Conservation (phyloP, 345 rosid species). For the Tarenaya hassleriana region DNA sequence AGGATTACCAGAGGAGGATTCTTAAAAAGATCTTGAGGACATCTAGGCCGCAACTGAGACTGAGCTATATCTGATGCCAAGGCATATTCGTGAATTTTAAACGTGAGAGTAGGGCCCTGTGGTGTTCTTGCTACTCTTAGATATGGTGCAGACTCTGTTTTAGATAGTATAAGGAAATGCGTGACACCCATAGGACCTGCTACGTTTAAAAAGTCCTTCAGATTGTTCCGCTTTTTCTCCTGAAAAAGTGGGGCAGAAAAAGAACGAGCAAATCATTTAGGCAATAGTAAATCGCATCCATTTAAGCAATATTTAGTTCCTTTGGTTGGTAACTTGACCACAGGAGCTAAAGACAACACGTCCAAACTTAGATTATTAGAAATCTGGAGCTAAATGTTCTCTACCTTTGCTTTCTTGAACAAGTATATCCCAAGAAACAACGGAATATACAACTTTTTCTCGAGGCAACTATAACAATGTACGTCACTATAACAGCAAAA, state of each 20-base stretch:
- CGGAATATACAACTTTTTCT: too few species aligned
- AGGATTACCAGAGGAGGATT: constrained; percentile 70
- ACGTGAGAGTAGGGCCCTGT: constrained; percentile 88
- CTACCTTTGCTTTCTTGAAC: too few species aligned
- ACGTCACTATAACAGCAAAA: too few species aligned
- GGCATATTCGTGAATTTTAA: constrained; percentile 71
- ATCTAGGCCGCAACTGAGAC: constrained; percentile 82
- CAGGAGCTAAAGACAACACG: too few species aligned
- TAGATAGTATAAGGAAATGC: constrained; percentile 77
- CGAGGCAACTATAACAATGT: too few species aligned
- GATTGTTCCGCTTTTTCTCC: constrained; percentile 86
- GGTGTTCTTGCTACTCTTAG: constrained; percentile 89
- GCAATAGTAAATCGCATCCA: constrained; percentile 6
- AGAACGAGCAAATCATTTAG: constrained; percentile 4
- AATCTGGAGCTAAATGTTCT: too few species aligned
- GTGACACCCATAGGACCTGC: constrained; percentile 98
- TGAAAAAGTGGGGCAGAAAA: constrained; percentile 28
- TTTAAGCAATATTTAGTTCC: background rate
- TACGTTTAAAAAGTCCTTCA: constrained; percentile 79
- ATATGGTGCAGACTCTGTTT: constrained; percentile 60
- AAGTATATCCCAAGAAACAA: too few species aligned
- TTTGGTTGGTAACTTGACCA: too few species aligned
- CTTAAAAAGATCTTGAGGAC: constrained; percentile 89
- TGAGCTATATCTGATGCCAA: constrained; percentile 71
- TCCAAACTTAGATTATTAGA: too few species aligned